Conservation (phyloP, 176 grass and related monocot genomes). For the Oryza nivara region DNA sequence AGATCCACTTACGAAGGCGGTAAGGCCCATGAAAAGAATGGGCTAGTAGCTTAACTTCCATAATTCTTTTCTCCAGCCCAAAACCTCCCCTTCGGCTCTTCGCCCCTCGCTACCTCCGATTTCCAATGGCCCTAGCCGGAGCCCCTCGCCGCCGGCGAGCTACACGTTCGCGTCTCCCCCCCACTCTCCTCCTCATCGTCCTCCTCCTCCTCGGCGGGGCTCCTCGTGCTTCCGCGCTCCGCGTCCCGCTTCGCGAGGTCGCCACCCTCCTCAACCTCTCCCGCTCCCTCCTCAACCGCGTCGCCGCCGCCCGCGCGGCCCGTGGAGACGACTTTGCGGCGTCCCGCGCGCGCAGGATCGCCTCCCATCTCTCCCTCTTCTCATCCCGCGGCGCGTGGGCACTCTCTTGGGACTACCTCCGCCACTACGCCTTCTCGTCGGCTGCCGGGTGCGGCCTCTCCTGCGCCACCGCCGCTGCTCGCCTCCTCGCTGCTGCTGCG, state of each 20-base stretch:
- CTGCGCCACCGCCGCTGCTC: slow-evolving; percentile 39
- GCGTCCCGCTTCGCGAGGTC: slow-evolving; percentile 54
- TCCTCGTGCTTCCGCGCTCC: slow-evolving; percentile 40
- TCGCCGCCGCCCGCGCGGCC: slow-evolving; percentile 62
- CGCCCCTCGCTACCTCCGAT: slow-evolving; percentile 4
- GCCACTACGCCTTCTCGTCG: slow-evolving; percentile 76
- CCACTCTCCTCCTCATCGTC: slow-evolving; percentile 28
- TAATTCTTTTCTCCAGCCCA: background rate
- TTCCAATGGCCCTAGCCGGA: slow-evolving; percentile 33
- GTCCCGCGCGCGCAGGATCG: slow-evolving; percentile 54
- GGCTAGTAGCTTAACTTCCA: background rate
- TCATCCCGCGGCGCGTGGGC: slow-evolving; percentile 60
- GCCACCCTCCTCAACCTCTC: slow-evolving; percentile 71
- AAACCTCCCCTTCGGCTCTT: background rate
- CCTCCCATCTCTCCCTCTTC: slow-evolving; percentile 53
- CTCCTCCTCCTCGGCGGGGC: slow-evolving; percentile 43
- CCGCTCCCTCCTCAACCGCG: slow-evolving; percentile 80
- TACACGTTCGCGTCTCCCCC: background rate
- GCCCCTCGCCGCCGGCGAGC: slow-evolving; percentile 52
- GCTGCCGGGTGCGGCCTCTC: slow-evolving; percentile 44
- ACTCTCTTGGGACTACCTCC: slow-evolving; percentile 79
- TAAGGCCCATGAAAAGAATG: too few species aligned
- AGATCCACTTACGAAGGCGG: too few species aligned
- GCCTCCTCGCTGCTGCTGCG: slow-evolving; percentile 55
- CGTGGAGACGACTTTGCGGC: slow-evolving; percentile 65